Percentiles rank a stretch among this genome's conserved stretches.
Conservation (phyloP, 2,329 filamentous ascomycete genomes). For the Acrocalymma vagum region DNA sequence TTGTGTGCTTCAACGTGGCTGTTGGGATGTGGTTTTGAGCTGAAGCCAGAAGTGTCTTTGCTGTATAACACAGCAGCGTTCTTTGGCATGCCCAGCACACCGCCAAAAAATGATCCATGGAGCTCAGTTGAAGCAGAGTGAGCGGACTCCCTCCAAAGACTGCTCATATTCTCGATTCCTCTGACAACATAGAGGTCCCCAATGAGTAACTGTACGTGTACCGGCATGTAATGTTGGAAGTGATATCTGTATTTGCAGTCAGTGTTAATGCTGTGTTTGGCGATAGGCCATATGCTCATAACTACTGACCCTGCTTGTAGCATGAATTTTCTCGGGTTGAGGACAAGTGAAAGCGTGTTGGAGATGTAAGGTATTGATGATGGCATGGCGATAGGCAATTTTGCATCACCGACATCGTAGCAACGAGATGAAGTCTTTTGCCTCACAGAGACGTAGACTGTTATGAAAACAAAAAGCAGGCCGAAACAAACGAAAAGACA, state of each 20-base stretch:
- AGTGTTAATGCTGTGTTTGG: too few species aligned
- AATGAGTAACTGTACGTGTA: not conserved
- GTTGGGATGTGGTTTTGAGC: conserved; percentile 1
- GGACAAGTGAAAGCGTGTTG: not conserved
- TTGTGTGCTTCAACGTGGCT: conserved; percentile 1
- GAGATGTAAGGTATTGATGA: not conserved
- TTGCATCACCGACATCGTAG: not conserved
- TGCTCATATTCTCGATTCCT: not conserved
- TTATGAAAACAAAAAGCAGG: too few species aligned
- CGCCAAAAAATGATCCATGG: not conserved
- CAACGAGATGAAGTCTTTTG: too few species aligned
- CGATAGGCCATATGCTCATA: too few species aligned
- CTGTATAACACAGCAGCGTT: not conserved
- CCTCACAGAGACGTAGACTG: too few species aligned
- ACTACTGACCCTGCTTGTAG: not conserved
- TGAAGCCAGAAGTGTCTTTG: not conserved
- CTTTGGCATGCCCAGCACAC: not conserved
- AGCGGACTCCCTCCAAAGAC: not conserved
- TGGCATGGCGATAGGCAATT: not conserved
- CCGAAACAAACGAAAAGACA: too few species aligned
- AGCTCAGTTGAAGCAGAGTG: not conserved
- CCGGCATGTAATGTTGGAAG: not conserved
- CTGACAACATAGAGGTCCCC: not conserved
- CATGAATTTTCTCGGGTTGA: not conserved
- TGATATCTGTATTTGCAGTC: too few species aligned